Conservation (phyloP, 106 monocot species). For the Allium sativum region DNA sequence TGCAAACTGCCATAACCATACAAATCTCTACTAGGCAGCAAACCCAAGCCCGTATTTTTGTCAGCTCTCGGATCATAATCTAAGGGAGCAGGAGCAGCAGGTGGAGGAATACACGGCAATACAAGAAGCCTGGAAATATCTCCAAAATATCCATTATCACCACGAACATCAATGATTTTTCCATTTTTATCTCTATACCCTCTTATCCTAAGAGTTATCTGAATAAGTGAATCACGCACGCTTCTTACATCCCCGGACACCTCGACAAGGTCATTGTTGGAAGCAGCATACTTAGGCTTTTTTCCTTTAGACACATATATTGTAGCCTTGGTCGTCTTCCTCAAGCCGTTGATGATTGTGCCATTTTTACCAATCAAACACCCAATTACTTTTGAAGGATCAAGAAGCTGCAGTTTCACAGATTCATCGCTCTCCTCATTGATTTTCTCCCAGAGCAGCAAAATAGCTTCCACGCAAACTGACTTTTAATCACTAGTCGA, state of each 20-base stretch:
- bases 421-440: conserved; percentile 60
- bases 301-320: conserved; percentile 81
- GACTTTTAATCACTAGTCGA: conserved; percentile 63
- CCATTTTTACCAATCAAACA: conserved; percentile 92
- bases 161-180: conserved; percentile 18
- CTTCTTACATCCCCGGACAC: conserved; percentile 52
- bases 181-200: conserved; percentile 54
- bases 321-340: conserved; percentile 63
- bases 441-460: conserved; percentile 78
- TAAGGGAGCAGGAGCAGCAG: conserved; percentile 21
- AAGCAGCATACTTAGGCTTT: conserved; percentile 47
- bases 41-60: conserved; percentile 23
- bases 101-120: conserved; percentile 27
- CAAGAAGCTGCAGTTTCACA: conserved; percentile 57
- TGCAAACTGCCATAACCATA: conserved; percentile 62
- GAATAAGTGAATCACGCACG: conserved; percentile 68
- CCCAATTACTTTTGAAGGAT: conserved; percentile 71
- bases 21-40: conserved; percentile 29
- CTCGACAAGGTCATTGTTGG: conserved; percentile 81
- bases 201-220: conserved; percentile 67
- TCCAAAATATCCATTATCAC: conserved; percentile 34
- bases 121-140: conserved; percentile 27
- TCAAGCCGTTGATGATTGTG: conserved; percentile 73
- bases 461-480: conserved; percentile 73
- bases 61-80: conserved; percentile 65